Evolutionary conservation across 225 moss, liverwort and hornwort species (phyloP).

Genomic region (Neckera pumila): DNA sequence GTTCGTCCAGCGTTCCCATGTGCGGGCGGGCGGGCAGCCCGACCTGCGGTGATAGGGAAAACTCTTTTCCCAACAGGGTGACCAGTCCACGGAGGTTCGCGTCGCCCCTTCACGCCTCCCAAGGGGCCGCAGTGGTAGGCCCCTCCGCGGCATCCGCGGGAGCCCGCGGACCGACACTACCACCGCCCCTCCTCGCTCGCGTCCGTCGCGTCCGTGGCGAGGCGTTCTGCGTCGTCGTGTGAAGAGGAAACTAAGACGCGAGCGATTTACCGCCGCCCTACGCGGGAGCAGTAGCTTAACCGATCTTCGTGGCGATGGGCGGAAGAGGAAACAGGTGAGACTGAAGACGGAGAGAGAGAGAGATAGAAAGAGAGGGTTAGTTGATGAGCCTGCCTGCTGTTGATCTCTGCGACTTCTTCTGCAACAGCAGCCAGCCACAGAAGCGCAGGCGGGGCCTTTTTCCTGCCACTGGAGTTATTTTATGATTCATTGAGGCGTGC

Average conservation of each 20-base stretch:
- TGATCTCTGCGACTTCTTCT: constrained; percentile 3
- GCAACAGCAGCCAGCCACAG: not conserved
- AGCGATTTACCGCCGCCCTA: constrained; percentile 26
- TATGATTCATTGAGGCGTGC: constrained; percentile 22
- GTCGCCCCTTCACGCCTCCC: not conserved
- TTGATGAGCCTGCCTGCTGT: not conserved
- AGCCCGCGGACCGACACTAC: not conserved
- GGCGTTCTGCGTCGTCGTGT: not conserved
- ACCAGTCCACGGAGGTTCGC: not conserved
- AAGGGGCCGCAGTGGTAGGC: not conserved
- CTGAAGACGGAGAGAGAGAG: not conserved
- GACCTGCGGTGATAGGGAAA: not conserved
- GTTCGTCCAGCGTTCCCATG: not conserved
- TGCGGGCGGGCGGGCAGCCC: not conserved
- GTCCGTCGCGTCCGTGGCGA: not conserved
- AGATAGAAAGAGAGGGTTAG: not conserved
- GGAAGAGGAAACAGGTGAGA: not conserved
- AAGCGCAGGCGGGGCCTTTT: not conserved
- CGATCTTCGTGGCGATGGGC: not conserved
- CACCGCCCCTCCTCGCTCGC: not conserved
- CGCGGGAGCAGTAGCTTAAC: constrained; percentile 9
- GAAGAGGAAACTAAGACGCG: not conserved
- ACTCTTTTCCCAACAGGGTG: not conserved
- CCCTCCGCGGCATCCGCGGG: not conserved
- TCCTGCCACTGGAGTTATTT: constrained; percentile 28